These are phyloP conservation scores for Coccomyxa subellipsoidea DNA, from an alignment of 163 green algal species.

Conservation along the genomic window DNA sequence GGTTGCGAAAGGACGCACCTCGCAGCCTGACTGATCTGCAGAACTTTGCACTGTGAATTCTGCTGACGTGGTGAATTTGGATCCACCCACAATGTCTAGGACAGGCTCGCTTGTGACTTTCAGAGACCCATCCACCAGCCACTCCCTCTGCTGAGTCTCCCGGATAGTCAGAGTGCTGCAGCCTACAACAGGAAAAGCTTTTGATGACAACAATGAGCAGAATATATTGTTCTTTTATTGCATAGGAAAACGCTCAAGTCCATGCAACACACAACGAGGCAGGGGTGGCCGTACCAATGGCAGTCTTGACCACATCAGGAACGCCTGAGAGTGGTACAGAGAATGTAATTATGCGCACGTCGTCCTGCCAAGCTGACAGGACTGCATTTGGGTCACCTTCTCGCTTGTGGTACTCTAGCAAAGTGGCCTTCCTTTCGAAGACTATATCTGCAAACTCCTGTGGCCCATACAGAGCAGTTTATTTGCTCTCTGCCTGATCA, in stretches of 20 bases:
- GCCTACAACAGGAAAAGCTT: neutral
- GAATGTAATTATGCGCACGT: neutral
- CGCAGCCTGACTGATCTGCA: neutral
- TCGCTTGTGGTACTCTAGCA: neutral
- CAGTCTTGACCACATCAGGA: conserved; percentile 1
- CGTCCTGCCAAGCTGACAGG: neutral
- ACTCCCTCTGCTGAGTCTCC: conserved; percentile 4
- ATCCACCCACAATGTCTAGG: neutral
- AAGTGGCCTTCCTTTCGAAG: neutral
- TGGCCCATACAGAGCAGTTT: too few species aligned
- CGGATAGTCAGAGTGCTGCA: neutral
- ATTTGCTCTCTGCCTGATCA: too few species aligned
- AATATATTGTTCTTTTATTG: neutral
- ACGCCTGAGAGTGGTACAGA: neutral
- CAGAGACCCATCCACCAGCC: neutral
- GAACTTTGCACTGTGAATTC: neutral
- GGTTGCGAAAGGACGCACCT: neutral
- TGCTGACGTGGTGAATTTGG: neutral
- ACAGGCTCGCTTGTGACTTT: neutral
- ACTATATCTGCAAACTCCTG: neutral
- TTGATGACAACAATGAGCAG: neutral
- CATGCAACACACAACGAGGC: neutral
- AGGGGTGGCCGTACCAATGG: neutral
- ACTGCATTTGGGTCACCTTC: neutral
- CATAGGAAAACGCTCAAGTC: neutral